Evolutionary conservation across 2,329 filamentous ascomycete genomes (phyloP), one percentile per base, ranked within the genome.

Genomic region (Graphiopsis chlorocephala): DNA sequence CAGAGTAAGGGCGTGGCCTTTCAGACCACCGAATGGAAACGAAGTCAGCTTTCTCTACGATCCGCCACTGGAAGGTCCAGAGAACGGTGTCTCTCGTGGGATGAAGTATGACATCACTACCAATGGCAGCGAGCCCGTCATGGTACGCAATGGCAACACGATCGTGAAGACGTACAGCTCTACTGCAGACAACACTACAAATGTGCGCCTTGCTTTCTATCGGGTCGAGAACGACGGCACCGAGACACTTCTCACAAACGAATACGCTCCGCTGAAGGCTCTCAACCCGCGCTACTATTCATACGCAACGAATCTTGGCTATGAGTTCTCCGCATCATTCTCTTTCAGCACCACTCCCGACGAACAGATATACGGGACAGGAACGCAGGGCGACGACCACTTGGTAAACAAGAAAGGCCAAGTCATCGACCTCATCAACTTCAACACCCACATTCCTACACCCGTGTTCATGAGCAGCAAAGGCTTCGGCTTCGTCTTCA

Each of bases 41-140:
- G 76, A 78, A 65, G 69, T 76, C 66, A 74, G 75, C 59, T 78
- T 78, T 61, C 56, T 79, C 12, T 78, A 77, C 57, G 77, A 78
- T 60, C 77, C 77, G 11, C 77, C 77, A 3, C 69, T 78, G 0
- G 77, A 79, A 67, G 77, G 77, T 1, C 74, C 73, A 0, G 75
- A 77, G 55, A 69, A 74, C 61, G 73, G 72, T 1, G 59, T 72
- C 7, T 72, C 75, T 0, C 71, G 69, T 60, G 76, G 73, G 4
- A 73, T 76, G 72, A 70, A 52, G 20, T 77, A 72, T 53, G 74
- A 77, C 61, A 75, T 70, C 7, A 69, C 68, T 0, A 72, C 72
- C 38, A 77, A 73, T 53, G 77, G 76, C 26, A 75, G 72, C 20
- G 67, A 69, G 20, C 68, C 70, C 12, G 68, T 72, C 3, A 68